Conservation (phyloP, 495 filamentous ascomycete genomes). For the Penicillium soppii region DNA sequence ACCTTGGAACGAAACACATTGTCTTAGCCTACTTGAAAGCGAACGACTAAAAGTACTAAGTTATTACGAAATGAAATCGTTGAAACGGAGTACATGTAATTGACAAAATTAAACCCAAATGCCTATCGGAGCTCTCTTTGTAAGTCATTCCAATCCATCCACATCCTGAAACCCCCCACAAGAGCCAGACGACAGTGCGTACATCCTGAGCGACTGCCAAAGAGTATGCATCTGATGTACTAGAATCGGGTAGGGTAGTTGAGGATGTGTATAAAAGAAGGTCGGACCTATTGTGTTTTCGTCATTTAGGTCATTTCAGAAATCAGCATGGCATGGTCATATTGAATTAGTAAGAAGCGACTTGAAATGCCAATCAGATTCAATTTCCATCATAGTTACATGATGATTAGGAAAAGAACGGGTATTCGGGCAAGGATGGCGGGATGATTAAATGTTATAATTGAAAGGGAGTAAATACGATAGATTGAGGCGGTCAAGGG, state of each 20-base stretch:
- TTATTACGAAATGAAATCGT: no score
- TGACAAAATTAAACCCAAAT: not conserved
- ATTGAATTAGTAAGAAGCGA: not conserved
- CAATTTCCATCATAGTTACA: conserved; percentile 4
- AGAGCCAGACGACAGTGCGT: conserved; percentile 21
- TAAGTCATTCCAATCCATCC: conserved; percentile 31
- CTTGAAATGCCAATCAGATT: not conserved
- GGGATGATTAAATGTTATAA: not conserved
- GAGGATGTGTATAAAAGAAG: not conserved
- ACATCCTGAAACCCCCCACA: conserved; percentile 3
- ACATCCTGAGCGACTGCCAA: conserved; percentile 22
- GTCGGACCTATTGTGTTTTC: conserved; percentile 32
- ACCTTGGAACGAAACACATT: no score
- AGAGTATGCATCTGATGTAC: conserved; percentile 35
- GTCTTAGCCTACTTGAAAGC: not conserved
- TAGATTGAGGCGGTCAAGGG: not conserved
- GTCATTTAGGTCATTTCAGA: conserved; percentile 28
- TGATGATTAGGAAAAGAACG: not conserved
- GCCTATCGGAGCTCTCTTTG: conserved; percentile 54
- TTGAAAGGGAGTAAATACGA: not conserved
- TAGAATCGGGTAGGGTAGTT: conserved; percentile 1
- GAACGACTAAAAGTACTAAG: no score
- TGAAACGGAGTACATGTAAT: not conserved
- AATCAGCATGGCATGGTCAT: not conserved
- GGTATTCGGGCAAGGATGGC: not conserved